phyloP scores from a whole-genome alignment of 495 filamentous ascomycete species.

The Jackrogersella minutella region DNA sequence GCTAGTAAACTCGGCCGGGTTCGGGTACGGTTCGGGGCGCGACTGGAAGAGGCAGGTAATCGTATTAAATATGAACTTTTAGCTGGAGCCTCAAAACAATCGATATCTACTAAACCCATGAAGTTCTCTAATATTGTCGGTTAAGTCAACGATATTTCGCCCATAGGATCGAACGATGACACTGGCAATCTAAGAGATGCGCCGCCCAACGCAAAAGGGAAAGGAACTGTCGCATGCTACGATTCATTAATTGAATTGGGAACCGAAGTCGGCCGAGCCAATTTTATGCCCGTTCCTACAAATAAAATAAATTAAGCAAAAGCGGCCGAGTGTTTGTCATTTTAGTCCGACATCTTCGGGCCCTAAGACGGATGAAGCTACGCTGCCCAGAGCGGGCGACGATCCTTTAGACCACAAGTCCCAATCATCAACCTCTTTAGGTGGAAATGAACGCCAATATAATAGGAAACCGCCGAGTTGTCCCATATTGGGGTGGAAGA shows the following conservation, averaged over 20 bases:
- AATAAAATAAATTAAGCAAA: background rate
- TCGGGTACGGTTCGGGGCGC: background rate
- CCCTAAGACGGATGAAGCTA: background rate
- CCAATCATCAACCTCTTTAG: background rate
- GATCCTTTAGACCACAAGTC: background rate
- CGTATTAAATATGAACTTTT: background rate
- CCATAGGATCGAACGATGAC: no score
- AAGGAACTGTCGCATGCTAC: background rate
- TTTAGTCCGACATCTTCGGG: background rate
- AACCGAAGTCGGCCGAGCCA: background rate
- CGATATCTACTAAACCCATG: background rate
- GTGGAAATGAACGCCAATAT: no score
- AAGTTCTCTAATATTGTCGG: background rate
- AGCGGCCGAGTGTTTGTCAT: background rate
- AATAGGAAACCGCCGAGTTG: background rate
- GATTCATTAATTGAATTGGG: background rate
- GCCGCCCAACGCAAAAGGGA: background rate
- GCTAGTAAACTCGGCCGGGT: background rate
- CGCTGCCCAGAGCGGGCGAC: background rate
- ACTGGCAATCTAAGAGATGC: no score
- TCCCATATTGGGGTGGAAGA: background rate
- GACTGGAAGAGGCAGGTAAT: conserved; percentile 2
- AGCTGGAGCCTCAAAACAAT: background rate
- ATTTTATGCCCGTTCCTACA: background rate
- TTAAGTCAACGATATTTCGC: no score